Conservation (phyloP, 805 yeast genomes). For the Tetrapisispora pingtungensis region DNA sequence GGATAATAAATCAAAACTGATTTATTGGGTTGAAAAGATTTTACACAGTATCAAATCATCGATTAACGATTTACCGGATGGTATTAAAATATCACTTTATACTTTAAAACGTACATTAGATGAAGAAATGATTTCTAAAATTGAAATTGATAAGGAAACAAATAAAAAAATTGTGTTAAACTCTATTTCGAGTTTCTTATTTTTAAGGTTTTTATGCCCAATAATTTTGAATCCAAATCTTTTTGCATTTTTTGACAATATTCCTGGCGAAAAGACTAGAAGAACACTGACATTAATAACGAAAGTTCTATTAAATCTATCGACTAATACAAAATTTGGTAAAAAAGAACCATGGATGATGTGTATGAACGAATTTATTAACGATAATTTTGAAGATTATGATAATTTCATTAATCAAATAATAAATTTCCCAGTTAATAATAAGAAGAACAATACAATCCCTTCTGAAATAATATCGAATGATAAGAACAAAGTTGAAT, state of each 20-base stretch:
- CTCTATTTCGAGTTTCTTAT: conserved; percentile 74
- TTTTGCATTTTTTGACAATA: conserved; percentile 59
- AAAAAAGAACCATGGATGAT: conserved; percentile 77
- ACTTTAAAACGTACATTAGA: conserved; percentile 38
- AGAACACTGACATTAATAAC: conserved; percentile 75
- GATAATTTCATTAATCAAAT: conserved; percentile 62
- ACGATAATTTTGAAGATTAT: conserved; percentile 46
- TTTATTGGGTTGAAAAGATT: conserved; percentile 41
- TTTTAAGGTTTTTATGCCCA: conserved; percentile 80
- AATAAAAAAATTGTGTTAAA: conserved; percentile 38
- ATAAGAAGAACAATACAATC: neutral
- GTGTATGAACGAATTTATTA: conserved; percentile 58
- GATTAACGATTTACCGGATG: conserved; percentile 63
- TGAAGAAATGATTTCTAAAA: conserved; percentile 48
- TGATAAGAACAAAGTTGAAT: neutral
- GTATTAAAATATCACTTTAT: conserved; percentile 54
- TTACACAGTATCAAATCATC: conserved; percentile 62
- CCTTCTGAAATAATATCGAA: neutral
- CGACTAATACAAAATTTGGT: conserved; percentile 66
- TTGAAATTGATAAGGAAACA: conserved; percentile 30
- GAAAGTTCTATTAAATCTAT: conserved; percentile 66
- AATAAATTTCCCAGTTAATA: conserved; percentile 14
- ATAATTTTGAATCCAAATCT: conserved; percentile 84
- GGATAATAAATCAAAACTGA: conserved; percentile 40
- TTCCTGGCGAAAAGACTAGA: conserved; percentile 61